A percentile compares a stretch with the other conserved stretches of the same genome.
These are phyloP conservation scores for Mycena albidolilacea DNA, from an alignment of 768 basidiomycete genomes.

Conservation along the genomic window DNA sequence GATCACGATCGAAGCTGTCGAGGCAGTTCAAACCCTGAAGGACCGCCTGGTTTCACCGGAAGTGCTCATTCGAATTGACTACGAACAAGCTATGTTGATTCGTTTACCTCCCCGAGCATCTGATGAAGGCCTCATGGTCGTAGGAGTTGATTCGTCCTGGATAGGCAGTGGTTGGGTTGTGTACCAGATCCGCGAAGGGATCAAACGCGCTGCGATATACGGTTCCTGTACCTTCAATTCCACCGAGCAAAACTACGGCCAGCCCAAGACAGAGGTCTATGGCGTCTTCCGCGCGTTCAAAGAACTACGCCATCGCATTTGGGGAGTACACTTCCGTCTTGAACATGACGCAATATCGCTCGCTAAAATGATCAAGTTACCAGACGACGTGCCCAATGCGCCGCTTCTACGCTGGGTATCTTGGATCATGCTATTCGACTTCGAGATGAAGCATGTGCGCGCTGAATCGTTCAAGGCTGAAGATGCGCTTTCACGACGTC, in stretches of 20 bases:
- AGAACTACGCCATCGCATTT: constrained; percentile 46
- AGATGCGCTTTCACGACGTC: constrained; percentile 53
- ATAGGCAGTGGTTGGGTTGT: constrained; percentile 54
- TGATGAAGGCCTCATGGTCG: constrained; percentile 46
- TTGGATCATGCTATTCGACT: constrained; percentile 53
- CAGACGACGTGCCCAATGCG: constrained; percentile 52
- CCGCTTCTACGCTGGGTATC: constrained; percentile 55
- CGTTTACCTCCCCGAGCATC: constrained; percentile 19
- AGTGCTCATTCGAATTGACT: constrained; percentile 52
- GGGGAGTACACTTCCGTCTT: constrained; percentile 49
- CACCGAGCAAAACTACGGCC: constrained; percentile 50
- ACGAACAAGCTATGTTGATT: constrained; percentile 34
- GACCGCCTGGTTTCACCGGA: constrained; percentile 39
- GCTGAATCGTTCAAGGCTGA: constrained; percentile 34
- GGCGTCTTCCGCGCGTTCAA: constrained; percentile 51
- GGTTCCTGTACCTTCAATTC: constrained; percentile 54
- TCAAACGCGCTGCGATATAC: constrained; percentile 45
- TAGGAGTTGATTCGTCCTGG: constrained; percentile 52
- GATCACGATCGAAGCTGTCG: constrained; percentile 41
- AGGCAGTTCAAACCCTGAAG: constrained; percentile 48
- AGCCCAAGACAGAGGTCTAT: constrained; percentile 57
- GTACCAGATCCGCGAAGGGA: constrained; percentile 45
- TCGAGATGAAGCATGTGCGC: constrained; percentile 54
- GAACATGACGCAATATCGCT: constrained; percentile 55
- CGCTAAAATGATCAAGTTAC: constrained; percentile 53